These are phyloP conservation scores for Penicillium lagena DNA, from an alignment of 495 filamentous ascomycete species.

Conservation along the genomic window DNA sequence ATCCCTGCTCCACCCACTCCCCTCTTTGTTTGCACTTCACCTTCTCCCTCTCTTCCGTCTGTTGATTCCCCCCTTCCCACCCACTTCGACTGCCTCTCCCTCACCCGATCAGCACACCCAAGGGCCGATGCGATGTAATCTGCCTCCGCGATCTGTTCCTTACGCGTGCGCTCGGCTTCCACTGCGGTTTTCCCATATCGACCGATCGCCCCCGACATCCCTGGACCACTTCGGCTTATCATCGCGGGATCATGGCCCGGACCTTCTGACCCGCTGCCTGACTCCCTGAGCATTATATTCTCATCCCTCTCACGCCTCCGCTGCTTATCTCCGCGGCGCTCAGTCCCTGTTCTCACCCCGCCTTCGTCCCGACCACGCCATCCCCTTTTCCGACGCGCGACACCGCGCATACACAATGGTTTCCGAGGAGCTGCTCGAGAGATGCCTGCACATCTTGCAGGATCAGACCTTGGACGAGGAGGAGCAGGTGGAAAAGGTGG, in stretches of 20 bases:
- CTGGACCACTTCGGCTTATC: neutral
- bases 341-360: slow-evolving; percentile 2
- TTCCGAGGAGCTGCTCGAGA: slow-evolving; percentile 84
- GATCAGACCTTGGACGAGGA: slow-evolving; percentile 82
- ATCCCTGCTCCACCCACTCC: slow-evolving; percentile 15
- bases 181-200: neutral
- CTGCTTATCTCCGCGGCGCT: too few relatives aligned
- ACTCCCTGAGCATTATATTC: neutral
- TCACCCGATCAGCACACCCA: slow-evolving; percentile 4
- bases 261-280: slow-evolving; percentile 5
- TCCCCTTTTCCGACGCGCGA: slow-evolving; percentile 6
- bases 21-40: slow-evolving; percentile 9
- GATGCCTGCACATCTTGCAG: slow-evolving; percentile 82
- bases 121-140: slow-evolving; percentile 33
- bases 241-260: slow-evolving; percentile 6
- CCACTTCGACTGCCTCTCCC: slow-evolving; percentile 1
- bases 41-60: slow-evolving; percentile 1
- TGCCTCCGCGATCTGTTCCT: slow-evolving; percentile 5
- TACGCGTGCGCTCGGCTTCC: slow-evolving; percentile 1
- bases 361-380: slow-evolving; percentile 1
- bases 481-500: slow-evolving; percentile 88
- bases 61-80: neutral
- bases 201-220: neutral
- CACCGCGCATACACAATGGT: slow-evolving; percentile 54
- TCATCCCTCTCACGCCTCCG: too few relatives aligned